A percentile compares a stretch with the other conserved stretches of the same genome.
Evolutionary conservation across 768 basidiomycete genomes (phyloP).

Genomic region (Russula earlei): DNA sequence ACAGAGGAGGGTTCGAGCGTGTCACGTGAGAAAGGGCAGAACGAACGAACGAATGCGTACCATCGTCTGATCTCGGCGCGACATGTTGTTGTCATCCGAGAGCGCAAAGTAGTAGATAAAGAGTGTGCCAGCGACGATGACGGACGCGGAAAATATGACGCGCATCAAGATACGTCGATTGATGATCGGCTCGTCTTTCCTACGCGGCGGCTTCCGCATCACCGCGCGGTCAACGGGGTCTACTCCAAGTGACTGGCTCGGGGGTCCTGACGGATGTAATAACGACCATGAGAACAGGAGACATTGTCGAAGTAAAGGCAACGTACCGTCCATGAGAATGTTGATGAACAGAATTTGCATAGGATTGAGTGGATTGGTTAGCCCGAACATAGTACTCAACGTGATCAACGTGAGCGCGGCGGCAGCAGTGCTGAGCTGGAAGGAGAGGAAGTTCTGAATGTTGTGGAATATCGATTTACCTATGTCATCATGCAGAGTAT

Average conservation of each 20-base stretch:
- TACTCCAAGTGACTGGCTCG: conserved; percentile 91
- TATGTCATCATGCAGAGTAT: conserved; percentile 23
- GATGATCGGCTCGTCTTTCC: conserved; percentile 86
- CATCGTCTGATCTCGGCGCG: conserved; percentile 91
- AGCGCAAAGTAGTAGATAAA: conserved; percentile 81
- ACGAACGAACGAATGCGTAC: conserved; percentile 38
- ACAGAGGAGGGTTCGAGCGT: neutral
- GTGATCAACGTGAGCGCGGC: conserved; percentile 94
- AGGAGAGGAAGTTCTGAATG: conserved; percentile 94
- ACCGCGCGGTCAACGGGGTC: conserved; percentile 92
- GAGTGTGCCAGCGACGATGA: conserved; percentile 83
- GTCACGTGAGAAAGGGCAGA: neutral
- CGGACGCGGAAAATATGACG: conserved; percentile 86
- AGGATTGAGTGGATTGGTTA: conserved; percentile 89
- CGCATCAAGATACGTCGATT: conserved; percentile 61
- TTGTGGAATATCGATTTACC: conserved; percentile 99
- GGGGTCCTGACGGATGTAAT: conserved; percentile 52
- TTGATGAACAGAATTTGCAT: conserved; percentile 99
- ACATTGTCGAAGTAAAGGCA: conserved; percentile 18
- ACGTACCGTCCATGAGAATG: conserved; percentile 90
- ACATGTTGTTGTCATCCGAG: conserved; percentile 66
- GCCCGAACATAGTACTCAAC: conserved; percentile 79
- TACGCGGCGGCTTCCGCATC: conserved; percentile 88
- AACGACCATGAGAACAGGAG: neutral
- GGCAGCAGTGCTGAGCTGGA: conserved; percentile 96